These are phyloP conservation scores for Polyplosphaeria fusca DNA, from an alignment of 495 filamentous ascomycete species.

Conservation along the genomic window DNA sequence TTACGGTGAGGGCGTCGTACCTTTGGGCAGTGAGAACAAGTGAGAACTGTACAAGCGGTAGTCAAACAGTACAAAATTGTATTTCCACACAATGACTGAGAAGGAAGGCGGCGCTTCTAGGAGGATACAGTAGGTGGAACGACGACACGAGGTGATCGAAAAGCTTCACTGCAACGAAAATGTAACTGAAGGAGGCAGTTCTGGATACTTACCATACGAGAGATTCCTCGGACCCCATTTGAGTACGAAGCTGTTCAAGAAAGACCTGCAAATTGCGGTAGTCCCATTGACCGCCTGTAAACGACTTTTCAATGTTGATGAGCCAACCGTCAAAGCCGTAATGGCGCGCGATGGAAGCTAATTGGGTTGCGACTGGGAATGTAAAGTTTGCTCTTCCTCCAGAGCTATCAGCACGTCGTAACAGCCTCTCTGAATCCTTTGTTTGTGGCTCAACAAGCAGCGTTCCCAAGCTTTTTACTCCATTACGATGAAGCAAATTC, in stretches of 20 bases:
- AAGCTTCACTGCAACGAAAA: no score
- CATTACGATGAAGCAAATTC: constrained; percentile 47
- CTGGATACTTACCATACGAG: constrained; percentile 42
- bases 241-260: constrained; percentile 34
- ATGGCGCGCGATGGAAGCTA: constrained; percentile 40
- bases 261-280: constrained; percentile 36
- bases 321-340: constrained; percentile 52
- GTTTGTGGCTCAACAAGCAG: constrained; percentile 43
- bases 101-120: no score
- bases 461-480: constrained; percentile 45
- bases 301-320: constrained; percentile 46
- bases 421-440: constrained; percentile 35
- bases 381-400: constrained; percentile 31
- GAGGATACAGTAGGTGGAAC: no score
- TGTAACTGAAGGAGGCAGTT: no score
- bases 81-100: no score
- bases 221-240: constrained; percentile 31
- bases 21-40: constrained; percentile 11
- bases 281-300: constrained; percentile 36
- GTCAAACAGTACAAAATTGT: no score
- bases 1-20: constrained; percentile 46
- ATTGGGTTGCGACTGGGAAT: constrained; percentile 41
- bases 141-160: no score
- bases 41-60: background rate
- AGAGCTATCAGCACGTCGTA: constrained; percentile 15